Base-by-base conservation (phyloP, 805 yeast genomes). In the Kregervanrija pseudodelftensis region DNA sequence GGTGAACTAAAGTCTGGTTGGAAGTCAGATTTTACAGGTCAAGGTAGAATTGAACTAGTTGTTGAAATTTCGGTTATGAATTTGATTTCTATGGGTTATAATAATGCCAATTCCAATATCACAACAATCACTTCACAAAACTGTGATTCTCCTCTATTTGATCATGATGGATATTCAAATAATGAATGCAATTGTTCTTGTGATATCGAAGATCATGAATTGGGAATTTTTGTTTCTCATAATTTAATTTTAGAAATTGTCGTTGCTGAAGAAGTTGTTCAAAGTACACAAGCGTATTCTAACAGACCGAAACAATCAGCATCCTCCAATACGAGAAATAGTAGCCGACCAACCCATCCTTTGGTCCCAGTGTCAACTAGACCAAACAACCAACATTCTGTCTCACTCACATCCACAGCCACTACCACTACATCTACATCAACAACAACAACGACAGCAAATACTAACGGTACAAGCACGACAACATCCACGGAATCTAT, bases 1-100 rank as follows among this genome's bases (percentile, higher is more conserved):
- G 96, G 96, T 10, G 95, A 86, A 49, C 64, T 88, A 58, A 86
- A 85, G 58, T 72, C 76, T 30, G 99, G 99, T 3, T 93, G 99
- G 99, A 93, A 93, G 61, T 79, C 93, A 1, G 99, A 93, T 63
- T 90, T 83, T 59, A 65, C 80, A 5, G 83, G 79, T 36, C 72
- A 73, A 38, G 99, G 99, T 5, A 72, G 77, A 44, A 81, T 90
- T 48, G 96, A 88, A 61, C 61, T 89, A 39, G 81, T 83, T 30
- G 87, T 85, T 0, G 87, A 85, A 37, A 74, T 85, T 35, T 73
- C 76, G 14, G 76, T 85, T 17, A 70, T 75, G 66, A 69, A 74
- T 42, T 65, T 83, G 41, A 69, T 81, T 9, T 77, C 88, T 0
- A 76, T 59, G 53, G 82, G 67, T 11, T 48, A 61, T 16, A 61